These are phyloP conservation scores for Cupressus sempervirens DNA, from an alignment of 75 land plant species.

Conservation along the genomic window DNA sequence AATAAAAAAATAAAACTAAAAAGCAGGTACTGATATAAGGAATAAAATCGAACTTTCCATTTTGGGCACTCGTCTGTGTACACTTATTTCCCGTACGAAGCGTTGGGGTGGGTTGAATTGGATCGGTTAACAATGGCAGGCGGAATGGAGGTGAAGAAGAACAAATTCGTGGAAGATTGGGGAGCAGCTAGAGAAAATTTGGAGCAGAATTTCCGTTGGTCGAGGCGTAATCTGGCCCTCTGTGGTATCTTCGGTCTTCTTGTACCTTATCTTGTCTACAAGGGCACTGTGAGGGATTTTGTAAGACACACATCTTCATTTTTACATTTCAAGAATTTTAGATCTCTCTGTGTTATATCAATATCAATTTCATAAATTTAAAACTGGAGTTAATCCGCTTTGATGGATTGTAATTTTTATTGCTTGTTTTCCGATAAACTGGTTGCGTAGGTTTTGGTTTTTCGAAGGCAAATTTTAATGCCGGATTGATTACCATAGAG, in stretches of 20 bases:
- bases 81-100: neutral
- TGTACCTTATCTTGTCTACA: slow-evolving; percentile 72
- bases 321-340: neutral
- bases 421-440: neutral
- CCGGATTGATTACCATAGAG: neutral
- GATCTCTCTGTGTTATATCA: neutral
- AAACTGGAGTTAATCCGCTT: neutral
- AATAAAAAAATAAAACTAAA: no score
- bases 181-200: slow-evolving; percentile 69
- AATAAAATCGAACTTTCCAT: neutral
- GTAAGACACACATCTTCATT: slow-evolving; percentile 26
- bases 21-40: no score
- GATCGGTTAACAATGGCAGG: slow-evolving; percentile 60
- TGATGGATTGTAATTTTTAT: neutral
- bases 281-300: slow-evolving; percentile 74
- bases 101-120: neutral
- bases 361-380: neutral
- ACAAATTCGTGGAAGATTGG: slow-evolving; percentile 83
- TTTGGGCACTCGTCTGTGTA: neutral
- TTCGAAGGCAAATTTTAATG: neutral
- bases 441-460: neutral
- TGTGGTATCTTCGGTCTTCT: slow-evolving; percentile 77
- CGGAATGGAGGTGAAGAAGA: slow-evolving; percentile 87
- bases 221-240: slow-evolving; percentile 59
- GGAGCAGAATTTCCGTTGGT: slow-evolving; percentile 83